Evolutionary conservation across 2,329 filamentous ascomycete genomes (phyloP), one percentile per base, ranked within the genome.

Genomic region (Stromatinia cepivora): DNA sequence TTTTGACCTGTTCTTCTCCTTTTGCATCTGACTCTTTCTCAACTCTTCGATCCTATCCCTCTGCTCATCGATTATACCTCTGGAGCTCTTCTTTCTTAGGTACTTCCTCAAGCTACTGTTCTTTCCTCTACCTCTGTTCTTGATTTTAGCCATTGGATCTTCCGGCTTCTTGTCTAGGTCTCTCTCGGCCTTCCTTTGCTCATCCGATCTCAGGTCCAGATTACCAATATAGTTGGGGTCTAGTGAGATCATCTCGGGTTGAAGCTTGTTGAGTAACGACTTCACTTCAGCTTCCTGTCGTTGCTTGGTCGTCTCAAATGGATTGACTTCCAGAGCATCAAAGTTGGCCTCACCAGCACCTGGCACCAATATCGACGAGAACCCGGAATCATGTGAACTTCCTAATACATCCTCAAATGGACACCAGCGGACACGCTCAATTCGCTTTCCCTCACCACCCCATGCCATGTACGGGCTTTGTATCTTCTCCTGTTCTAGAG

Each of bases 321-420:
- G 95, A 83, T 99, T 99, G 75, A 90, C 85, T 80, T 99, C 95
- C 67, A 97, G 84, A 3, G 93, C 92, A 79, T 99, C 95, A 79
- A 92, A 97, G 85, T 98, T 98, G 78, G 95, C 89, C 80, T 99
- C 95, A 72, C 95, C 95, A n/a, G 94, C 92, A 61, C 95, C 95
- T 10, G 95, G 95, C 2, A 98, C 88, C 75, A 99, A 88, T 77
- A 97, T 88, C 69, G 91, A 95, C 22, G 91, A 92, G 82, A 98
- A 98, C 20, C 95, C 95, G 71, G 89, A 84, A 77, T 92, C 86
- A 82, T 98, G 94, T 2, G 90, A 87, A 34, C 97, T 86, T 20
- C 94, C 95, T 1, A 99, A 86, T 0, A 97, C 84, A 82, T 99
- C 95, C 79, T 99, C 95, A 72, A 92, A 97, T 0, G 95, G 95